Conservation (phyloP, 2,329 filamentous ascomycete species). For the Cladosporium sp. region DNA sequence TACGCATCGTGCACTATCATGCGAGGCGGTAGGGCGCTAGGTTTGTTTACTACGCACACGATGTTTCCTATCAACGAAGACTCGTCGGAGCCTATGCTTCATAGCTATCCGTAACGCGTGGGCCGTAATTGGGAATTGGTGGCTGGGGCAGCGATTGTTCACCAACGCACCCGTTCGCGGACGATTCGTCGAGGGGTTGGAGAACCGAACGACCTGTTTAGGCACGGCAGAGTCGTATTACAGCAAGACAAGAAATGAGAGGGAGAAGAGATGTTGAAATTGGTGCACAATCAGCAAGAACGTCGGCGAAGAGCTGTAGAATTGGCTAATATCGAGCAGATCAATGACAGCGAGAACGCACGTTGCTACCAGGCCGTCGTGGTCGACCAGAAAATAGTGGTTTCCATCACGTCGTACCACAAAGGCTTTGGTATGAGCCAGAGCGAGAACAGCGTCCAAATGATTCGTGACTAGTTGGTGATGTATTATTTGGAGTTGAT, state of each 20-base stretch:
- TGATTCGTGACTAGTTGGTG: no score
- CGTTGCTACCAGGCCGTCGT: slow-evolving; percentile 27
- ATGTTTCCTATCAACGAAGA: no score
- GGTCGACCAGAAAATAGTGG: slow-evolving; percentile 31
- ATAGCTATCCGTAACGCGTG: slow-evolving; percentile 14
- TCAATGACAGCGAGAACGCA: slow-evolving; percentile 24
- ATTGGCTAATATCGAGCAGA: slow-evolving; percentile 29
- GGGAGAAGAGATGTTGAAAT: slow-evolving; percentile 30
- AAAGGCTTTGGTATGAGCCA: slow-evolving; percentile 32
- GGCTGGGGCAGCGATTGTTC: slow-evolving; percentile 22
- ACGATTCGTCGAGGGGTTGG: background rate
- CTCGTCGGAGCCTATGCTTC: no score
- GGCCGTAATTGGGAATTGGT: slow-evolving; percentile 19
- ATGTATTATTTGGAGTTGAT: slow-evolving; percentile 29
- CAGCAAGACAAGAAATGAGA: slow-evolving; percentile 21
- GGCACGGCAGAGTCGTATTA: slow-evolving; percentile 25
- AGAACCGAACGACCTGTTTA: background rate
- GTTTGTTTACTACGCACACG: no score
- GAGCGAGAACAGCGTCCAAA: background rate
- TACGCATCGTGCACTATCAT: no score
- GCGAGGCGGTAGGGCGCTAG: no score
- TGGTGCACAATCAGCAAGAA: slow-evolving; percentile 28
- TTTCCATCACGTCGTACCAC: slow-evolving; percentile 31
- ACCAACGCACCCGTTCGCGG: background rate
- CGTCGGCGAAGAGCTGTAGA: slow-evolving; percentile 27